Percentiles rank a stretch among this genome's conserved stretches.
Evolutionary conservation across 2,329 filamentous ascomycete genomes (phyloP).

Genomic region (Herpotrichia juniperi): DNA sequence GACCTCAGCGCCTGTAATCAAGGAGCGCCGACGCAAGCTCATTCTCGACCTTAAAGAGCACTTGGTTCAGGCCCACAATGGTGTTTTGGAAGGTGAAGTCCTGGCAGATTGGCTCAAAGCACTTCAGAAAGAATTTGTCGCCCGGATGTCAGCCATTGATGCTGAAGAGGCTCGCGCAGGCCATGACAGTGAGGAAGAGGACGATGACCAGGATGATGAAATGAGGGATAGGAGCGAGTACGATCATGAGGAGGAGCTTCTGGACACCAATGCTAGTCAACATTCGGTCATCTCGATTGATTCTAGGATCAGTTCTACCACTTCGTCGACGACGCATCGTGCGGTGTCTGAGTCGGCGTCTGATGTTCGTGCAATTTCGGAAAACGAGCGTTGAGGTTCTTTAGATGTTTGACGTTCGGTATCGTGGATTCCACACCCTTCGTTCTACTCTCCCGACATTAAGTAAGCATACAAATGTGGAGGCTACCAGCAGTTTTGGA

Average conservation of each 20-base stretch:
- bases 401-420: not conserved
- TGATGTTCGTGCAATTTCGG: constrained; percentile 25
- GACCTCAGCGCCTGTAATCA: constrained; percentile 62
- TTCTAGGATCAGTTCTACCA: constrained; percentile 24
- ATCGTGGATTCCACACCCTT: no score
- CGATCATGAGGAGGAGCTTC: constrained; percentile 12
- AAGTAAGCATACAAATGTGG: no score
- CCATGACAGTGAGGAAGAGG: constrained; percentile 11
- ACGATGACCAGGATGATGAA: constrained; percentile 12
- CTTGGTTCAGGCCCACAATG: constrained; percentile 69
- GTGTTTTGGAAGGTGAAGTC: constrained; percentile 67
- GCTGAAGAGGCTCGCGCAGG: constrained; percentile 34
- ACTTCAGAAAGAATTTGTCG: constrained; percentile 76
- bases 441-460: no score
- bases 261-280: constrained; percentile 19
- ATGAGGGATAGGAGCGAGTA: constrained; percentile 4
- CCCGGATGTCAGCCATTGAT: constrained; percentile 72
- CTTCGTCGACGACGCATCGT: constrained; percentile 18
- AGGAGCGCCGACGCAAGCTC: constrained; percentile 72
- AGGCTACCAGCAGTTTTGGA: no score
- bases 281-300: constrained; percentile 27
- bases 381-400: constrained; percentile 20
- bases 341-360: constrained; percentile 23
- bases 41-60: constrained; percentile 76
- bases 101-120: constrained; percentile 68